A percentile compares a stretch with the other conserved stretches of the same genome.
Evolutionary conservation across 2,329 filamentous ascomycete species (phyloP).

Genomic region (Pseudogymnoascus verrucosus): DNA sequence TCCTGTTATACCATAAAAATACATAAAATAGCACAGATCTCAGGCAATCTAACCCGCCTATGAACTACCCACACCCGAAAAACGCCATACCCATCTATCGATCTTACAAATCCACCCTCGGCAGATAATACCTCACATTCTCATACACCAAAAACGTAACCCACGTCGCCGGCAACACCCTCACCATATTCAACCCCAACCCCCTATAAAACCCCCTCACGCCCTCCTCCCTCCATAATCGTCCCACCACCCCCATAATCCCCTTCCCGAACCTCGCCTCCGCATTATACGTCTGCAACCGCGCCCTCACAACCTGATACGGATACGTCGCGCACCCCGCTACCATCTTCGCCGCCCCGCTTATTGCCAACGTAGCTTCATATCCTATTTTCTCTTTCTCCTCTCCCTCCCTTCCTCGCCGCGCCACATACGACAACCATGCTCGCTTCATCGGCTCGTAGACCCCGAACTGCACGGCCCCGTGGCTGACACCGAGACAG

Average conservation of each 20-base stretch:
- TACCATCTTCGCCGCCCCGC: constrained; percentile 73
- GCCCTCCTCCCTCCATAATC: constrained; percentile 75
- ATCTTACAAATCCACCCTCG: constrained; percentile 24
- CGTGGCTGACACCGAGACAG: constrained; percentile 80
- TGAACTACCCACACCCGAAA: not conserved
- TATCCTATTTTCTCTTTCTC: constrained; percentile 15
- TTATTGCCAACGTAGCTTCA: constrained; percentile 64
- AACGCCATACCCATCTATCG: not conserved
- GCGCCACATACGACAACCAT: constrained; percentile 44
- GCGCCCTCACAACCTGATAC: constrained; percentile 83
- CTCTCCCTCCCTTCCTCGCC: constrained; percentile 21
- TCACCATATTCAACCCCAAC: constrained; percentile 76
- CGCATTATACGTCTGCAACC: constrained; percentile 84
- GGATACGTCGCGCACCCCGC: constrained; percentile 90
- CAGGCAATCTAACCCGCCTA: not conserved
- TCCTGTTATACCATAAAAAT: not conserved
- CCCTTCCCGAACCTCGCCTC: constrained; percentile 65
- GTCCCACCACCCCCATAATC: constrained; percentile 58
- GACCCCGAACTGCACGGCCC: constrained; percentile 90
- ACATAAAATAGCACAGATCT: not conserved
- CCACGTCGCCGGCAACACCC: constrained; percentile 90
- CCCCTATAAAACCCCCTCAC: constrained; percentile 84
- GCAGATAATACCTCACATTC: constrained; percentile 71
- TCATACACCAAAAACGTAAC: constrained; percentile 97
- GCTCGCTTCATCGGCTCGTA: constrained; percentile 65